Conservation (phyloP, 768 basidiomycete genomes). For the Floccularia luteovirens region DNA sequence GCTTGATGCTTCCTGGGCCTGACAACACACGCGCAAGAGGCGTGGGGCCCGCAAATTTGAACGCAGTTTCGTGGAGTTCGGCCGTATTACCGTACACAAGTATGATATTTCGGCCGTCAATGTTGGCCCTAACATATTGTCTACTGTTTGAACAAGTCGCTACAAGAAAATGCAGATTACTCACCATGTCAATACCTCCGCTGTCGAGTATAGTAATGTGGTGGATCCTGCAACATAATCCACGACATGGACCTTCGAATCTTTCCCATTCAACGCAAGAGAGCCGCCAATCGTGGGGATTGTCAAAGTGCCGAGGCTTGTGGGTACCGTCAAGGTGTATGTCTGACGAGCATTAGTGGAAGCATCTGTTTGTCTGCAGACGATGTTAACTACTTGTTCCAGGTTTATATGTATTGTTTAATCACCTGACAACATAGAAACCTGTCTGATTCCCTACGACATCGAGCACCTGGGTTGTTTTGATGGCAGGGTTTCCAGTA, state of each 20-base stretch:
- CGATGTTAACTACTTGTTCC: no score
- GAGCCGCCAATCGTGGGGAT: slow-evolving; percentile 35
- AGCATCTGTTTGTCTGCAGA: slow-evolving; percentile 28
- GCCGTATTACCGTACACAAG: slow-evolving; percentile 38
- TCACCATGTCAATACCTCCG: slow-evolving; percentile 42
- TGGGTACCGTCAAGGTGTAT: slow-evolving; percentile 35
- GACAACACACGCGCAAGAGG: slow-evolving; percentile 26
- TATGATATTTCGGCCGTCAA: slow-evolving; percentile 39
- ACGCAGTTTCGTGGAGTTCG: slow-evolving; percentile 42
- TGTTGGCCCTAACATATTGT: slow-evolving; percentile 29
- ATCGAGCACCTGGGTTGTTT: slow-evolving; percentile 42
- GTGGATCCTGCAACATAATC: slow-evolving; percentile 39
- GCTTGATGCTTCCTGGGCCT: slow-evolving; percentile 25
- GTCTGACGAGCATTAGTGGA: slow-evolving; percentile 27
- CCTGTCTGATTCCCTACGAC: slow-evolving; percentile 37
- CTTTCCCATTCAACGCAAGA: slow-evolving; percentile 39
- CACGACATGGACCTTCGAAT: slow-evolving; percentile 44
- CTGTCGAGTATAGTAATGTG: slow-evolving; percentile 37
- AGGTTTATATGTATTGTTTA: neutral
- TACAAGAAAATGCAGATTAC: neutral
- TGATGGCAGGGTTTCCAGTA: slow-evolving; percentile 37
- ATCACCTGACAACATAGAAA: slow-evolving; percentile 40
- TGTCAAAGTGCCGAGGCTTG: slow-evolving; percentile 32
- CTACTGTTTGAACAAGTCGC: neutral
- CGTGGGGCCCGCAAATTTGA: slow-evolving; percentile 22